Base-by-base conservation (phyloP, 2,329 filamentous ascomycete genomes). In the Paraphoma sp. region DNA sequence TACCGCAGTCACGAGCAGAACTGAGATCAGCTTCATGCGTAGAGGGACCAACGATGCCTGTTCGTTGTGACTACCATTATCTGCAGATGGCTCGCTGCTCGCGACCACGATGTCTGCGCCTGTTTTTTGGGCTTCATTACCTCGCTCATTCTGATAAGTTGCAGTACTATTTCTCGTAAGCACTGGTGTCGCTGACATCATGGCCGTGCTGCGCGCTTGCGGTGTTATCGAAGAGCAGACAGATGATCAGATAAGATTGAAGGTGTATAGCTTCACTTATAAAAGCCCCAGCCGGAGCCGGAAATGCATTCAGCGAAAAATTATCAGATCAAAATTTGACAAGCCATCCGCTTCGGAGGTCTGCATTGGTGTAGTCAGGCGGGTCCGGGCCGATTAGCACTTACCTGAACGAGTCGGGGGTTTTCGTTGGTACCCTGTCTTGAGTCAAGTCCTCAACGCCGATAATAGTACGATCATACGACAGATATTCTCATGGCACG, bases 1-100 rank as follows among this genome's bases (percentile, higher is more conserved):
- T 60, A 87, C 86, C 52, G 79, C 71, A 12, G 80, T 82, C 1
- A 85, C 82, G 8, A 85, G 65, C 0, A 84, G 46, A 3, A 87
- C 81, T 0, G 84, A 79, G 8, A 75, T 67, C 12, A 83, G 51
- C 59, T 70, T 70, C 65, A 65, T 62, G 31, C 56, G 59, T 31
- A 70, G 23, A 0, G 68, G 68, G 6, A 68, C 54, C 2, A 40
- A 46, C 46, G 44, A 53, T 43, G 10, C 51, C 46, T 54, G 44
- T 23, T 53, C 54, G 29, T 36, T 18, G 31, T 53, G 40, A 36
- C 43, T 50, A 16, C 16, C 42, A 23, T 38, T 33, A 1, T 30
- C 16, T 8, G 48, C 16, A 12, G 56, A 59, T 12, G 51, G 56
- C 4, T 55, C 53, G 48, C 58, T 65, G 12, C 53, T 57, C 4